Conservation (phyloP, 371 early-diverging fungal species). For the Haplosporangium sp. region DNA sequence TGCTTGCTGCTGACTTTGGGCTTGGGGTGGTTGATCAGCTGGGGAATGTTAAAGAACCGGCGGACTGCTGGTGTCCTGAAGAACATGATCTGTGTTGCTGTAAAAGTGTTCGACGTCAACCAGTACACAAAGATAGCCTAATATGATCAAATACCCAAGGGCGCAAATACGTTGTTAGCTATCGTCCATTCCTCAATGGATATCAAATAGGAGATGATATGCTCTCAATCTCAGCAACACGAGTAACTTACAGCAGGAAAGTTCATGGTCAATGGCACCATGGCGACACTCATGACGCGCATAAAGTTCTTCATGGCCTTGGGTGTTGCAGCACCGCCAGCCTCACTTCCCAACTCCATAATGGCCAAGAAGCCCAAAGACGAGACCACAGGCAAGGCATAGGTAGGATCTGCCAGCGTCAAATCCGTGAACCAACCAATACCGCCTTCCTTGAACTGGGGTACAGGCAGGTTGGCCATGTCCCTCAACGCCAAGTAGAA, state of each 20-base stretch:
- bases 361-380: slow-evolving; percentile 78
- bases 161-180: neutral
- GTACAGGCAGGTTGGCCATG: slow-evolving; percentile 87
- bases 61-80: slow-evolving; percentile 73
- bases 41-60: slow-evolving; percentile 65
- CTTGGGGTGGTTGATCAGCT: slow-evolving; percentile 58
- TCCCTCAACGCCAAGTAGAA: slow-evolving; percentile 89
- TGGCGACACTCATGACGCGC: slow-evolving; percentile 70
- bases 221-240: no score
- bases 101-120: slow-evolving; percentile 81
- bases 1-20: slow-evolving; percentile 34
- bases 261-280: slow-evolving; percentile 75
- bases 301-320: slow-evolving; percentile 75
- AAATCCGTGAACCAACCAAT: slow-evolving; percentile 87
- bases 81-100: slow-evolving; percentile 75
- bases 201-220: no score
- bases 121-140: slow-evolving; percentile 89
- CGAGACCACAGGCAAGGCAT: slow-evolving; percentile 83
- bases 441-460: slow-evolving; percentile 85
- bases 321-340: slow-evolving; percentile 56
- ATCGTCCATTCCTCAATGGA: no score
- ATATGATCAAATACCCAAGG: slow-evolving; percentile 1
- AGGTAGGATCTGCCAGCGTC: slow-evolving; percentile 84
- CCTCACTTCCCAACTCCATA: slow-evolving; percentile 77
- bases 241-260: slow-evolving; percentile 77